phyloP scores from a whole-genome alignment of 352 stramenopile genomes.

The Thalassiosira hispida region DNA sequence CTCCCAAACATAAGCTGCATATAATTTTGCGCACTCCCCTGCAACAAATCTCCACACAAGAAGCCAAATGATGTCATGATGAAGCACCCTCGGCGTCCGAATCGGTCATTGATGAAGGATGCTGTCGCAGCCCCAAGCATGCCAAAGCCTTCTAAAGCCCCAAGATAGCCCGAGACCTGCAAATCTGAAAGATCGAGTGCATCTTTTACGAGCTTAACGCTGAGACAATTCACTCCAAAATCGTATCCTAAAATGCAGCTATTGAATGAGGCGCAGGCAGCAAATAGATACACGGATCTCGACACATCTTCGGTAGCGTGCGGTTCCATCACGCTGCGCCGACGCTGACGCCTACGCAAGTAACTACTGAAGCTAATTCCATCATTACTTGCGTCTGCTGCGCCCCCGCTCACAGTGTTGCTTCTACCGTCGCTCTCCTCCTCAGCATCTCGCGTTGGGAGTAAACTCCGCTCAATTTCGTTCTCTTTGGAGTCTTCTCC shows the following conservation, averaged over 20 bases:
- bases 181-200: constrained; percentile 60
- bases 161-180: constrained; percentile 81
- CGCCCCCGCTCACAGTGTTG: no score
- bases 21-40: constrained; percentile 50
- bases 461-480: no score
- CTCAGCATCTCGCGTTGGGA: no score
- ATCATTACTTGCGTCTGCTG: no score
- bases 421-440: no score
- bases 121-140: constrained; percentile 71
- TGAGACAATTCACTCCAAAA: constrained; percentile 76
- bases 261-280: constrained; percentile 74
- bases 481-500: no score
- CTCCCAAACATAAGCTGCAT: constrained; percentile 73
- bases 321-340: no score
- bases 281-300: no score
- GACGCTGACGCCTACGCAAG: no score
- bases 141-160: constrained; percentile 72
- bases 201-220: constrained; percentile 58
- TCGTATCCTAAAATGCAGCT: constrained; percentile 85
- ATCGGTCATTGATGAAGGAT: constrained; percentile 68
- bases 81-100: constrained; percentile 71
- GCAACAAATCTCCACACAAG: constrained; percentile 72
- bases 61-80: constrained; percentile 67
- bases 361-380: no score
- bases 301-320: no score